Evolutionary conservation across 768 basidiomycete genomes (phyloP).

Genomic region (Coprinopsis strossmayeri): DNA sequence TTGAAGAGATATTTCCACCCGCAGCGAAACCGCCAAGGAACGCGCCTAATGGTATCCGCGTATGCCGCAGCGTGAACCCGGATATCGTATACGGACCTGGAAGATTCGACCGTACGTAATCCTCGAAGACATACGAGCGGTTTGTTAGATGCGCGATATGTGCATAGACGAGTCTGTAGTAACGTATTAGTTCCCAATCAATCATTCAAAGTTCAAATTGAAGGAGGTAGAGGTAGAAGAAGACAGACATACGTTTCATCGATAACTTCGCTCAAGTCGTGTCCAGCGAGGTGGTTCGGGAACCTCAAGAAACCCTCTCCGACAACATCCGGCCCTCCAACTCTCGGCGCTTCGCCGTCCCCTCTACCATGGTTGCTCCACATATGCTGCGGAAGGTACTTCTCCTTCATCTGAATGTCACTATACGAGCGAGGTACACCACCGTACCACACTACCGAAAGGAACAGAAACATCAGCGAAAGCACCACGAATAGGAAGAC

Average conservation of each 20-base stretch:
- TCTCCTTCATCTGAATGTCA: too few relatives aligned
- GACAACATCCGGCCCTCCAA: too few relatives aligned
- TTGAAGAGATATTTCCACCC: slow-evolving; percentile 29
- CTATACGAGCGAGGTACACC: too few relatives aligned
- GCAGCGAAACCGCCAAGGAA: slow-evolving; percentile 52
- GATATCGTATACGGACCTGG: slow-evolving; percentile 50
- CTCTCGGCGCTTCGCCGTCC: too few relatives aligned
- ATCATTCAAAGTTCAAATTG: too few relatives aligned
- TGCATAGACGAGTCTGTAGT: slow-evolving; percentile 42
- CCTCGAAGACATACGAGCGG: slow-evolving; percentile 56
- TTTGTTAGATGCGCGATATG: slow-evolving; percentile 45
- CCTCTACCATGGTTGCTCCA: too few relatives aligned
- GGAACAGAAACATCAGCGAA: too few relatives aligned
- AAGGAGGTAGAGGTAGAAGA: not conserved
- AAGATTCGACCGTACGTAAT: slow-evolving; percentile 52
- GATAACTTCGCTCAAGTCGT: slow-evolving; percentile 55
- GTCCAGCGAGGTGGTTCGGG: slow-evolving; percentile 51
- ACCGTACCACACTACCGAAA: too few relatives aligned
- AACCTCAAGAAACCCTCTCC: slow-evolving; percentile 37
- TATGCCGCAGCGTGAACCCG: slow-evolving; percentile 44
- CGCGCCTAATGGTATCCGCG: slow-evolving; percentile 50
- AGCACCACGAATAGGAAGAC: too few relatives aligned
- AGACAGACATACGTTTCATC: slow-evolving; percentile 55
- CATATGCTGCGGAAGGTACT: too few relatives aligned
- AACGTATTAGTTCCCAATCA: not conserved